These are phyloP conservation scores for Cephalotrichum gorgonifer DNA, from an alignment of 2,329 filamentous ascomycete species.

Conservation along the genomic window DNA sequence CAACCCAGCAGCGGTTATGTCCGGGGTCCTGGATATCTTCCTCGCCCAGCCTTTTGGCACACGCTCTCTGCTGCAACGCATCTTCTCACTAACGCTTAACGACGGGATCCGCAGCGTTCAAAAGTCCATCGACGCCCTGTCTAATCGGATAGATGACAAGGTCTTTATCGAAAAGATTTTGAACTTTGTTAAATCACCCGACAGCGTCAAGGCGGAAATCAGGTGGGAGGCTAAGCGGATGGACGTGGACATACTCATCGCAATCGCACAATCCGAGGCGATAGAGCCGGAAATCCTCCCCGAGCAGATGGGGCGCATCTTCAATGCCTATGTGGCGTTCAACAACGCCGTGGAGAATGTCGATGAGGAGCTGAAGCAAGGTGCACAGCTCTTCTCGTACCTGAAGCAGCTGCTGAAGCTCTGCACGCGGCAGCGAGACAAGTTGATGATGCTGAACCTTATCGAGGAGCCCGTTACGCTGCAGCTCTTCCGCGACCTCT, in stretches of 20 bases:
- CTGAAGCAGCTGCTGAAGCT: conserved; percentile 92
- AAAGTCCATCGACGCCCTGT: conserved; percentile 71
- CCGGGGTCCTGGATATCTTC: conserved; percentile 88
- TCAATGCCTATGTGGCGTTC: conserved; percentile 94
- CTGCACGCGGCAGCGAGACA: conserved; percentile 82
- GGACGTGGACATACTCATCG: conserved; percentile 74
- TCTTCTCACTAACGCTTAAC: conserved; percentile 83
- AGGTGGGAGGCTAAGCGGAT: conserved; percentile 64
- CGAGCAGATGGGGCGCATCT: conserved; percentile 72
- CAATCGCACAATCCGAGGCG: conserved; percentile 69
- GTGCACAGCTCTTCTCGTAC: conserved; percentile 85
- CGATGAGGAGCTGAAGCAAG: conserved; percentile 83
- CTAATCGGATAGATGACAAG: conserved; percentile 68
- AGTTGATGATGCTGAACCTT: conserved; percentile 91
- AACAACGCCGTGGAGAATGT: conserved; percentile 87
- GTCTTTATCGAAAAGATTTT: conserved; percentile 74
- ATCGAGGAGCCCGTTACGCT: conserved; percentile 96
- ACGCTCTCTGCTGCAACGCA: conserved; percentile 82
- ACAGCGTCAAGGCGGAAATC: conserved; percentile 63
- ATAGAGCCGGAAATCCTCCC: conserved; percentile 60
- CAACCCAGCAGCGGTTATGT: conserved; percentile 95
- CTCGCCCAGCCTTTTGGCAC: conserved; percentile 89
- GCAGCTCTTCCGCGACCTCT: conserved; percentile 90
- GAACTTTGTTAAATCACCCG: conserved; percentile 64
- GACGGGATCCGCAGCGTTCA: conserved; percentile 85